Conservation (phyloP, 2,329 filamentous ascomycete species). For the Fusarium praegraminearum region DNA sequence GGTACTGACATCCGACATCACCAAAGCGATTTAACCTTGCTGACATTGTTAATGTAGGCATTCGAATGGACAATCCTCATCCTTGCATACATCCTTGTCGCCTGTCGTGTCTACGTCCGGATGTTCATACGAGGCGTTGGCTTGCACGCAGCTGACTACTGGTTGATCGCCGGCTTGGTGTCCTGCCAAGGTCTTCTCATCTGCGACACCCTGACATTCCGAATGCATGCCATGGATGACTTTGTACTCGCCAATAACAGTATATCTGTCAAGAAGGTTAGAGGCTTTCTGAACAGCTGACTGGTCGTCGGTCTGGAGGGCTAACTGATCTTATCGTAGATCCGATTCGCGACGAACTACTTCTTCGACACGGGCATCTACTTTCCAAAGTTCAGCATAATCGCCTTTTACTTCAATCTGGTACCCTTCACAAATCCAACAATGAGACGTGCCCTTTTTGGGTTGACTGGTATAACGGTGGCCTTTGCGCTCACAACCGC, state of each 20-base stretch:
- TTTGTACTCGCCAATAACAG: constrained; percentile 5
- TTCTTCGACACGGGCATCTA: constrained; percentile 20
- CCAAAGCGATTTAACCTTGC: not conserved
- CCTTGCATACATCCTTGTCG: constrained; percentile 6
- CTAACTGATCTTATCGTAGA: not conserved
- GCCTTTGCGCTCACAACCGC: not conserved
- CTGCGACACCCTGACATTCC: constrained; percentile 8
- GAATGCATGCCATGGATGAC: constrained; percentile 12
- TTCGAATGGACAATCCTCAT: constrained; percentile 13
- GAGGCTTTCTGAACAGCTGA: rapidly evolving
- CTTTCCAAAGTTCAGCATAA: constrained; percentile 24
- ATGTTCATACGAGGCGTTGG: not conserved
- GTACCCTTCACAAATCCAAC: not conserved
- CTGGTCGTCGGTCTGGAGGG: not conserved
- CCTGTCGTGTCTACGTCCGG: constrained; percentile 9
- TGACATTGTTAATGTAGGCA: not conserved
- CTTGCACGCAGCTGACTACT: not conserved
- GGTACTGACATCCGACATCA: not conserved
- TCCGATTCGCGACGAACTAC: constrained; percentile 13
- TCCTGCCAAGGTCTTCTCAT: constrained; percentile 1
- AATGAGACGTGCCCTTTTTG: constrained; percentile 1
- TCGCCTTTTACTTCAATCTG: constrained; percentile 12
- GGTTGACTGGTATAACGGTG: not conserved
- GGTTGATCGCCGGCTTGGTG: not conserved
- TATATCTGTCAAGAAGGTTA: not conserved